Evolutionary conservation across 2,329 filamentous ascomycete genomes (phyloP), one percentile per base, ranked within the genome.

Genomic region (Magnaporthales sp.): DNA sequence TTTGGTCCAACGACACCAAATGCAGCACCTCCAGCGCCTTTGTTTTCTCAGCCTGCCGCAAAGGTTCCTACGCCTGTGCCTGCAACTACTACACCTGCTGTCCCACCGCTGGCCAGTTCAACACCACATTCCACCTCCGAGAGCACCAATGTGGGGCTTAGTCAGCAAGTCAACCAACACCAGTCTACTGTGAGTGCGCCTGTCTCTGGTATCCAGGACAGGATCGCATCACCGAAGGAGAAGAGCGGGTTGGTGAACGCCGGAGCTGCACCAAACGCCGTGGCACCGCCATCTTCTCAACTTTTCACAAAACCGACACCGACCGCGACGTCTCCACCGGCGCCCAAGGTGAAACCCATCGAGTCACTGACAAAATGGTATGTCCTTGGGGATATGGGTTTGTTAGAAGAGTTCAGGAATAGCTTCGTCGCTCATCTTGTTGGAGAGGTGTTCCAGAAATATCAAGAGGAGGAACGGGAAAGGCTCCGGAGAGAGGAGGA

Each of bases 351-450:
- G 27, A 82, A 86, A 67, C 71, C 77, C 2, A 77, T 86, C 70
- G 80, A 74, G 7, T 78, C 82, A 63, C 81, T 87, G 31, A 79
- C 83, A 0, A 79, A 77, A 29, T 88, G 85, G 85, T 83, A 82
- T 66, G 82, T 86, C 3, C 74, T 75, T 13, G 85, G 81, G 32
- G 85, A 88, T 67, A 74, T 76, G 19, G 85, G 85, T 0, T 71
- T 87, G 8, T 72, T 87, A 72, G 77, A 83, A 7, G 79, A 84
- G 13, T 83, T 87, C 58, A 74, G 81, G 66, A 74, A 79, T 13
- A 78, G 78, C 51, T 77, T 80, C 22, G 70, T 86, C 2, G 79
- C 81, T 60, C 75, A 81, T 22, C 70, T 86, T 3, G 73, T 86
- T 9, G 73, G 73, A 32, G 71, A 76, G 5, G 75, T 78, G 0